Conservation (phyloP, 2,329 filamentous ascomycete species). For the Teratosphaeria zuluensis region DNA sequence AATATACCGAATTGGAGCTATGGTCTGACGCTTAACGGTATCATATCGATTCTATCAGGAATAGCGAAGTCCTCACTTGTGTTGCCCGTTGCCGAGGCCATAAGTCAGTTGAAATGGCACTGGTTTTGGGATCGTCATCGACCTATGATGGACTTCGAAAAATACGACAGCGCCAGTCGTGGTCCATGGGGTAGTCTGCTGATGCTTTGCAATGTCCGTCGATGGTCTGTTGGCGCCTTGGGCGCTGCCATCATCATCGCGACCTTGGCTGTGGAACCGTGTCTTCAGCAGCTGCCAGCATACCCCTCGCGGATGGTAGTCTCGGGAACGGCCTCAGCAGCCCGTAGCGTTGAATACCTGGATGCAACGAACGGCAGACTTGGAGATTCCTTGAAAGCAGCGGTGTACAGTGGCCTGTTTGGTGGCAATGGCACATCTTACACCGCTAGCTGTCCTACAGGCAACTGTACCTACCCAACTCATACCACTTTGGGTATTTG, state of each 20-base stretch:
- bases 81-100: slow-evolving; percentile 8
- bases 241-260: slow-evolving; percentile 7
- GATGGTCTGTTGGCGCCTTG: slow-evolving; percentile 4
- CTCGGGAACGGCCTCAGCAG: background rate
- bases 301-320: slow-evolving; percentile 1
- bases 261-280: slow-evolving; percentile 6
- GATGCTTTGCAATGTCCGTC: slow-evolving; percentile 2
- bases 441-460: slow-evolving; percentile 6
- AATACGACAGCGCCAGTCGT: slow-evolving; percentile 9
- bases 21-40: slow-evolving; percentile 11
- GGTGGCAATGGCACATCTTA: background rate
- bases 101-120: slow-evolving; percentile 13
- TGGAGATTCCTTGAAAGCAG: slow-evolving; percentile 2
- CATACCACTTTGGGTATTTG: slow-evolving; percentile 9
- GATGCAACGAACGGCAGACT: background rate
- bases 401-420: slow-evolving; percentile 5
- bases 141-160: slow-evolving; percentile 9
- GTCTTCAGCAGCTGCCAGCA: slow-evolving; percentile 6
- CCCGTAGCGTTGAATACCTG: slow-evolving; percentile 1
- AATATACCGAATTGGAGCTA: slow-evolving; percentile 6
- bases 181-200: slow-evolving; percentile 11
- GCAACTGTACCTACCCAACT: slow-evolving; percentile 10
- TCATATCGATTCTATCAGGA: slow-evolving; percentile 8
- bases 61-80: slow-evolving; percentile 8
- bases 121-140: slow-evolving; percentile 7